Percentiles rank a stretch among this genome's conserved stretches.
Evolutionary conservation across 2,329 filamentous ascomycete species (phyloP).

Genomic region (Talaromyces sp.): DNA sequence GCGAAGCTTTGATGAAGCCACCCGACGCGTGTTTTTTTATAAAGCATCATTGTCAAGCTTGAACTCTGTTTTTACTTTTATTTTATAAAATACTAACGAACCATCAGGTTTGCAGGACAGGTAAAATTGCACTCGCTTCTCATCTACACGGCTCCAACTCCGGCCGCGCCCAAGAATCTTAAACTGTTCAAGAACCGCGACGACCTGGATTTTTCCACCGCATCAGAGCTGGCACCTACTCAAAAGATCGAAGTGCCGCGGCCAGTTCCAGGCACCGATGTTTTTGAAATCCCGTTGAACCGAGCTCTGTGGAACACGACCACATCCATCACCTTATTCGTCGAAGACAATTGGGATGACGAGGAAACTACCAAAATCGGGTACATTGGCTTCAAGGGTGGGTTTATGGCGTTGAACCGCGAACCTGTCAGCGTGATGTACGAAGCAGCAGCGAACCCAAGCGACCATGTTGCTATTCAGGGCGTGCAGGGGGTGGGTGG

Average conservation of each 20-base stretch:
- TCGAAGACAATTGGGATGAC: slow-evolving; percentile 87
- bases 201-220: slow-evolving; percentile 77
- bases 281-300: slow-evolving; percentile 84
- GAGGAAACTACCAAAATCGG: slow-evolving; percentile 73
- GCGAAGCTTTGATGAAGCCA: background rate
- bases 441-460: slow-evolving; percentile 87
- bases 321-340: slow-evolving; percentile 77
- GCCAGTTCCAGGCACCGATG: slow-evolving; percentile 53
- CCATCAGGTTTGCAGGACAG: slow-evolving; percentile 77
- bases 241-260: slow-evolving; percentile 75
- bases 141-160: slow-evolving; percentile 68
- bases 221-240: slow-evolving; percentile 63
- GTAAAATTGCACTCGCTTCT: slow-evolving; percentile 88
- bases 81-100: background rate
- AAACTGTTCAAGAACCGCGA: slow-evolving; percentile 84
- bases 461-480: slow-evolving; percentile 62
- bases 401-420: slow-evolving; percentile 81
- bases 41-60: too few relatives aligned
- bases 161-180: slow-evolving; percentile 71
- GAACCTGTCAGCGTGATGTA: slow-evolving; percentile 85
- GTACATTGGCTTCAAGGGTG: slow-evolving; percentile 89
- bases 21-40: background rate
- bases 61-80: too few relatives aligned
- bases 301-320: slow-evolving; percentile 84
- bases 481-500: slow-evolving; percentile 36